Evolutionary conservation across 2,329 filamentous ascomycete genomes (phyloP), one percentile per base, ranked within the genome.

Genomic region (Nemania bipapillata): DNA sequence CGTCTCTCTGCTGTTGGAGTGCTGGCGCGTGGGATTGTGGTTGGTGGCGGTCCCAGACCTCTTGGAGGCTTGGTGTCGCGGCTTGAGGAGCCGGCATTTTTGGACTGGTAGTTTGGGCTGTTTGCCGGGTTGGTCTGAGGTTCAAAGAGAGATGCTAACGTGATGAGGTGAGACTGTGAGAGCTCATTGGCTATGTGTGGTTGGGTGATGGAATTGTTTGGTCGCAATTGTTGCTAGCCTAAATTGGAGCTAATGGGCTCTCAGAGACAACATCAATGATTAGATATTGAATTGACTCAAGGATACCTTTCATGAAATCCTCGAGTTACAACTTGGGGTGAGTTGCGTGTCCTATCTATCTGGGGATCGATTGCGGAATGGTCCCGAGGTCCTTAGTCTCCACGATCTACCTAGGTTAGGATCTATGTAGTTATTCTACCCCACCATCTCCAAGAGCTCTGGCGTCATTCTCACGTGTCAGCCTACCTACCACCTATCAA

Each of bases 1-100:
- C 82, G 77, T 91, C 75, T 42, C 70, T 69, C 9, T 11, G 30
- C 17, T 42, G 61, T 12, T 40, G 52, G 20, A 47, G 35, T 7
- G 50, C 49, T 8, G 55, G 37, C 24, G 17, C 15, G 11, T 57
- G 64, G 24, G 45, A 4, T 35, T 40, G 54, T 26, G 26, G 65
- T 8, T 54, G 66, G 12, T 70, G 66, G 6, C 35, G 68, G 15
- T 65, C 63, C 69, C 71, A 70, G 30, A 20, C 35, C 5, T 55
- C 45, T 53, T 69, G 66, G 47, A 69, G 47, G 9, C 50, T 35
- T 22, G 56, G 35, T 30, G 60, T 12, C 24, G 63, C 24, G 24
- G 67, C 40, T 56, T 63, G 57, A 20, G 65, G 64, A 12, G 49
- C 50, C 49, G 72, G 67, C 55, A 70, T 66, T 49, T 66, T 63